Evolutionary conservation across 257 asterid genomes (phyloP), one percentile per base, ranked within the genome.

Genomic region (Striga asiatica): DNA sequence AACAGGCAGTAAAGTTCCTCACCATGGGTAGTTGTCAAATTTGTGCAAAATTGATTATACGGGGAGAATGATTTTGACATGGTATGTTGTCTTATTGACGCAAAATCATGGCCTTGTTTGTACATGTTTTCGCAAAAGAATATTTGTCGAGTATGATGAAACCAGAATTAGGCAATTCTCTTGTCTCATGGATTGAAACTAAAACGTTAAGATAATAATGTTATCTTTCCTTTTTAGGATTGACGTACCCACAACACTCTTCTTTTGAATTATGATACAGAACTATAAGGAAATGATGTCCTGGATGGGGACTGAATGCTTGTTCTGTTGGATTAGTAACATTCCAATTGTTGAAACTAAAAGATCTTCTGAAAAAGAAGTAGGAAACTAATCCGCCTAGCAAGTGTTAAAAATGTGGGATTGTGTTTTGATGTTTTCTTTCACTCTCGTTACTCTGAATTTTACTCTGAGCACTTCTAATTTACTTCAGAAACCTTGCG

Each of bases 81-180:
- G 29, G 12, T 27, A 13, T 25, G 6, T 23, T 14, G 6, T 16
- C 20, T 9, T 38, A 12, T 8, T 38, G 39, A 50, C 50, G 6
- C 11, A 41, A 31, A 31, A 32, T 4, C 48, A 45, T 59, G 29
- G 1, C 49, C 25, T 37, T 37, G 25, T 61, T 37, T 37, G 25
- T 61, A 2, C 47, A 24, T 43, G 12, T 45, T 42, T 42, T n/a
- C n/a, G 63, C 53, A 42, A 41, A 42, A 18, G 29, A 42, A 50
- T 31, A 24, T 24, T 3, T 45, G 14, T 13, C 27, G 27, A 45
- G 25, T 14, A 35, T 19, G 35, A 37, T 34, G 10, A 29, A 56
- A 25, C 14, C 14, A 11, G 34, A 13, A 50, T 51, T 20, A 52
- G 18, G 43, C 34, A 18, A n/a, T 62, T 43, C 20, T 29, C 45